Evolutionary conservation across 2,329 filamentous ascomycete genomes (phyloP).

Genomic region (Trichoderma polysporum): DNA sequence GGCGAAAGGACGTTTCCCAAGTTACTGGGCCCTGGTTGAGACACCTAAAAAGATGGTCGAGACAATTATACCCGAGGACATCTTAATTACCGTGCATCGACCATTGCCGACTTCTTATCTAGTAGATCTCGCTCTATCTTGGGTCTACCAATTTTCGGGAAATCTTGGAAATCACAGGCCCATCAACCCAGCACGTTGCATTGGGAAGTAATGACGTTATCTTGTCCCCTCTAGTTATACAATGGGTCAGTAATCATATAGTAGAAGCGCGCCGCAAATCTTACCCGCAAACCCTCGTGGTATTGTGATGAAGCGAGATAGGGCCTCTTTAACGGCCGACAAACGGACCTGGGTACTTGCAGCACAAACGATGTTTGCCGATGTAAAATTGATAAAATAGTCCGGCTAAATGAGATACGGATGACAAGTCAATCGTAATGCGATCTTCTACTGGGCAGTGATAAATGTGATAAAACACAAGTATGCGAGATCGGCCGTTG

Average conservation of each 20-base stretch:
- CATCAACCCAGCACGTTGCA: conserved; percentile 15
- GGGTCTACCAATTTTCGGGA: not conserved
- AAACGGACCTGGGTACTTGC: not conserved
- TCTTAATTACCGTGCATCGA: not conserved
- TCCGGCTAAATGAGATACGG: not conserved
- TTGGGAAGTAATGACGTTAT: conserved; percentile 15
- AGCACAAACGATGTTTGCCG: not conserved
- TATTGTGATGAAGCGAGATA: not conserved
- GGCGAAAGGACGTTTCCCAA: not conserved
- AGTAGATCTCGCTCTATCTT: not conserved
- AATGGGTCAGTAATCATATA: not conserved
- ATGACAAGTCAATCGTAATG: not conserved
- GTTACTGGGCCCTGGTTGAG: not conserved
- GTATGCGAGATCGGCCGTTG: conserved; percentile 18
- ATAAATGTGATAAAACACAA: not conserved
- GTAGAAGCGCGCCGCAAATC: not conserved
- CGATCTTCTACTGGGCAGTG: not conserved
- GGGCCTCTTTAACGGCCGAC: not conserved
- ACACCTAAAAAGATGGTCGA: not conserved
- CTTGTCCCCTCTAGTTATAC: not conserved
- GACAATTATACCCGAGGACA: not conserved
- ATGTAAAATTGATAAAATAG: not conserved
- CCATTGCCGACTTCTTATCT: not conserved
- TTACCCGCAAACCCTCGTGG: not conserved
- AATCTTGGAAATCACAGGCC: not conserved